Conservation (phyloP, 345 rosid genomes). For the Fremontodendron californicum region DNA sequence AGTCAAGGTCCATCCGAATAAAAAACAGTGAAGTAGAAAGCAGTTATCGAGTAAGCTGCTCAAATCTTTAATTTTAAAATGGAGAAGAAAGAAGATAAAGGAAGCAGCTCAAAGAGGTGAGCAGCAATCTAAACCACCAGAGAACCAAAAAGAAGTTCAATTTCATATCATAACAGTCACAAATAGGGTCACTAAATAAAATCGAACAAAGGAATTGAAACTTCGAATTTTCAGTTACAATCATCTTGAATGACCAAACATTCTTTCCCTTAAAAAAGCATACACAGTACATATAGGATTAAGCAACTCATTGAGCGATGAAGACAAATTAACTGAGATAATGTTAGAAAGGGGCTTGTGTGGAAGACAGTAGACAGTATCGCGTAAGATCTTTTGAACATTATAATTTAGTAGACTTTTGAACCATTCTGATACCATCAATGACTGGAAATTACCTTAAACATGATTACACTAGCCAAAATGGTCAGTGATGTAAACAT, state of each 20-base stretch:
- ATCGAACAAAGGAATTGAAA: background rate
- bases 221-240: background rate
- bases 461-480: slow-evolving; percentile 56
- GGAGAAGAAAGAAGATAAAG: background rate
- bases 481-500: slow-evolving; percentile 55
- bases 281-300: background rate
- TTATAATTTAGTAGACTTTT: background rate
- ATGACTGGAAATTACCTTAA: slow-evolving; percentile 35
- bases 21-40: background rate
- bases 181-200: background rate
- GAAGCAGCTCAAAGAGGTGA: background rate
- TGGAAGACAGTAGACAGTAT: background rate
- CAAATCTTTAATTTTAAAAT: background rate
- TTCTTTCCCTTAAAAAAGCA: background rate
- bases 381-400: background rate
- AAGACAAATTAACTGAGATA: background rate
- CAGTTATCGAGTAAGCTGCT: background rate
- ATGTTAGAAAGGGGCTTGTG: background rate
- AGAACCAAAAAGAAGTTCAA: background rate
- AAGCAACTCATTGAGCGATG: background rate
- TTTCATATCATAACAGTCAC: background rate
- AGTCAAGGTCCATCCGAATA: background rate
- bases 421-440: background rate
- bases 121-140: background rate
- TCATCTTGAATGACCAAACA: background rate